Percentiles rank a stretch among this genome's conserved stretches.
Evolutionary conservation across 805 yeast species (phyloP).

Genomic region (Saccharomycopsis selenospora): DNA sequence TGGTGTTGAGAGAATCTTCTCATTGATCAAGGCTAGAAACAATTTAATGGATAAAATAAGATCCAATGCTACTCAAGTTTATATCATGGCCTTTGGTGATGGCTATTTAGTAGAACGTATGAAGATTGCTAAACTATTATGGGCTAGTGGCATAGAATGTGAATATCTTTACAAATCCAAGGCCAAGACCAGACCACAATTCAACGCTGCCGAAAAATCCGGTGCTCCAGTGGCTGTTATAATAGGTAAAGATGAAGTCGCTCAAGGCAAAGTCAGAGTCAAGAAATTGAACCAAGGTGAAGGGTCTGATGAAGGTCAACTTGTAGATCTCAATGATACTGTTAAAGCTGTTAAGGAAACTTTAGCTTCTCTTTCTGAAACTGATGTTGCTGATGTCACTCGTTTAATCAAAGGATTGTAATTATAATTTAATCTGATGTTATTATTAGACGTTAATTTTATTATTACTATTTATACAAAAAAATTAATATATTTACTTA

Average conservation of each 20-base stretch:
- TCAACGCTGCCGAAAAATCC: conserved; percentile 93
- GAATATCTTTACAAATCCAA: conserved; percentile 90
- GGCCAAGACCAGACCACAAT: conserved; percentile 92
- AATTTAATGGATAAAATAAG: conserved; percentile 56
- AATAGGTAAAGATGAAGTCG: conserved; percentile 89
- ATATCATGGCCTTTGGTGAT: conserved; percentile 97
- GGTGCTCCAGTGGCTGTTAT: conserved; percentile 90
- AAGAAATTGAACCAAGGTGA: conserved; percentile 88
- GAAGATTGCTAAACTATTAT: conserved; percentile 71
- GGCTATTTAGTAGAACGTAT: conserved; percentile 92
- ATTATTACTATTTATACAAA: too few relatives aligned
- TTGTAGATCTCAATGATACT: conserved; percentile 56
- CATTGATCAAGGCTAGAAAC: conserved; percentile 74
- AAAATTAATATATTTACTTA: too few relatives aligned
- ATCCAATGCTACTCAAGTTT: conserved; percentile 87
- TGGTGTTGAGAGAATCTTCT: conserved; percentile 92
- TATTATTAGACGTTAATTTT: too few relatives aligned
- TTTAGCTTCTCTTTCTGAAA: conserved; percentile 39
- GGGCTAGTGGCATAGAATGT: conserved; percentile 84
- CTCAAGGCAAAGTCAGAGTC: conserved; percentile 74
- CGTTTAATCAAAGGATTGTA: conserved; percentile 53
- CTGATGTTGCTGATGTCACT: conserved; percentile 52
- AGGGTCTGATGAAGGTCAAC: conserved; percentile 78
- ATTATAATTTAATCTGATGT: too few relatives aligned
- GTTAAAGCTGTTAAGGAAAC: conserved; percentile 45